These are phyloP conservation scores for Acanthamoeba castellanii DNA, from an alignment of 208 protist species.

Conservation along the genomic window DNA sequence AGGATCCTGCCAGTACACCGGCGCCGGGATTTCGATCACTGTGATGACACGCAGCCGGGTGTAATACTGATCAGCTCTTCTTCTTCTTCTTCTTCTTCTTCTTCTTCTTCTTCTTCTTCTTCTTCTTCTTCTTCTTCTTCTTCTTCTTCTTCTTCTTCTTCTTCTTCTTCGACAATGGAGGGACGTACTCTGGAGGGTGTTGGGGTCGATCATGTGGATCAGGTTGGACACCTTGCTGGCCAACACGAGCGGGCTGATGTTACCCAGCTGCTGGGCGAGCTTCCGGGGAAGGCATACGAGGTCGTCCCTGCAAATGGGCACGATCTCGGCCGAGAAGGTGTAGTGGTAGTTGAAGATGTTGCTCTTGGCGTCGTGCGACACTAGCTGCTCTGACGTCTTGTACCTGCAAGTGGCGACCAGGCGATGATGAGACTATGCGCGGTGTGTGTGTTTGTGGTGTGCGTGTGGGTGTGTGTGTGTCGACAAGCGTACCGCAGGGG, in stretches of 20 bases:
- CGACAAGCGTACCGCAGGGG: constrained; percentile 86
- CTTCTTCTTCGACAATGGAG: not conserved
- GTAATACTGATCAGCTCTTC: too few relatives aligned
- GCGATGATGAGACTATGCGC: not conserved
- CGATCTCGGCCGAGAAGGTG: constrained; percentile 98
- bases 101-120: not conserved
- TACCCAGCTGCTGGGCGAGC: constrained; percentile 81
- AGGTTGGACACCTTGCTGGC: constrained; percentile 95
- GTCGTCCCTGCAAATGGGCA: constrained; percentile 96
- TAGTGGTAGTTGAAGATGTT: constrained; percentile 99
- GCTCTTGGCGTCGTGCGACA: constrained; percentile 98
- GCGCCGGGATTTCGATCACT: constrained; percentile 93
- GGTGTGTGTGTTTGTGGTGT: not conserved
- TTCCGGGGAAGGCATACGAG: constrained; percentile 86
- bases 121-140: not conserved
- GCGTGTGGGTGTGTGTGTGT: not conserved
- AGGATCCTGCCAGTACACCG: constrained; percentile 95
- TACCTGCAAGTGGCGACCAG: constrained; percentile 83
- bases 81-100: not conserved
- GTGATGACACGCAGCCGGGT: not conserved
- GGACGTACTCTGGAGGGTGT: constrained; percentile 92
- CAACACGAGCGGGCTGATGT: constrained; percentile 94
- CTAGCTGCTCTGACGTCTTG: constrained; percentile 96
- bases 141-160: not conserved
- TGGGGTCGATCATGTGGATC: constrained; percentile 97